Evolutionary conservation across 441 rosid species (phyloP), one percentile per base, ranked within the genome.

Genomic region (Eruca vesicaria): DNA sequence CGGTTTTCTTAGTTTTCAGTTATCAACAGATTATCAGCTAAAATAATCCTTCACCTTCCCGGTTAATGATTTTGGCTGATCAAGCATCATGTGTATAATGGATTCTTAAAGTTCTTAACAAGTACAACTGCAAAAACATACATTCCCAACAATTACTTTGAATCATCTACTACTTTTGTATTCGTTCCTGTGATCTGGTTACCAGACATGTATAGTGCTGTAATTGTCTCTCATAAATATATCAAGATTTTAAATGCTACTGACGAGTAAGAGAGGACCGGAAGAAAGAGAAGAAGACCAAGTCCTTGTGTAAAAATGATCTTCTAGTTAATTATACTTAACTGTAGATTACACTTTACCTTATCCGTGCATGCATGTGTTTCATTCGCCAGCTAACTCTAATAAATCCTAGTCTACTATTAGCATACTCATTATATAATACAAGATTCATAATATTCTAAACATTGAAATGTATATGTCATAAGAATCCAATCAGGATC

Each of bases 401-500:
- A 45, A 66, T 10, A 31, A 32, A 19, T 52, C 71, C 32, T 32
- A 68, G 23, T 50, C 56, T 8, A 50, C 56, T 18, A 50, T 26
- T 7, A 55, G 16, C 50, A n/a, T 14, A 68, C 33, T 8, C 63
- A 53, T 16, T 21, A 59, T 21, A 21, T 64, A 23, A 23, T 64
- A 65, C 2, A 65, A 16, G 56, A 50, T 50, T 50, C 56, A 50
- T 16, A 50, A 16, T 8, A 50, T 28, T 65, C 36, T 20, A 64
- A 21, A 23, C 56, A 38, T 14, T 64, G 12, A 43, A 26, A 65
- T 41, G 9, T 9, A 63, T 41, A 8, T 41, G 55, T 21, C 57
- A 9, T 28, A 9, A 65, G 26, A 65, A 45, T 65, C 57, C 53
- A 36, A 63, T 55, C 11, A 16, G 57, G 66, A 59, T 69, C 65